These are phyloP conservation scores for Ensete glaucum DNA, from an alignment of 176 grass and related monocot genomes.

Conservation along the genomic window DNA sequence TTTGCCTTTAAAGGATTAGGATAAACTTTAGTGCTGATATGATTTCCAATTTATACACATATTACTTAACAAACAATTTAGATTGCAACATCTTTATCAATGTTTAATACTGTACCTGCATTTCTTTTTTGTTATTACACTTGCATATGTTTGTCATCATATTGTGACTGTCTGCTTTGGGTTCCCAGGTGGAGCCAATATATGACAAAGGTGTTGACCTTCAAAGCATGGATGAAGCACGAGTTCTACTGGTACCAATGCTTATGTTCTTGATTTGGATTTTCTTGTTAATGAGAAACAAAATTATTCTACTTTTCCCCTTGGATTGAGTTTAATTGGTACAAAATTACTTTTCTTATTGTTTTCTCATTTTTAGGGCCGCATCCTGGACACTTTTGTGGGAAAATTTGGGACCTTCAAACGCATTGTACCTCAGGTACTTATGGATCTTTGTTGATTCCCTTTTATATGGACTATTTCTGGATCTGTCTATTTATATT, in stretches of 20 bases:
- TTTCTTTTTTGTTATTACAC: no score
- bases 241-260: slow-evolving; percentile 72
- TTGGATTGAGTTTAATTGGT: not conserved
- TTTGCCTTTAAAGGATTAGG: slow-evolving; percentile 4
- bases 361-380: slow-evolving; percentile 34
- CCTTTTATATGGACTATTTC: not conserved
- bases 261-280: slow-evolving; percentile 3
- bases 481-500: not conserved
- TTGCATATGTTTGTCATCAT: not conserved
- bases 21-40: not conserved
- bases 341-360: not conserved
- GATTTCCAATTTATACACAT: no score
- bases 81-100: not conserved
- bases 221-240: slow-evolving; percentile 93
- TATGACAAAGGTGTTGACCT: slow-evolving; percentile 96
- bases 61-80: no score
- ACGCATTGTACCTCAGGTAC: slow-evolving; percentile 88
- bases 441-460: not conserved
- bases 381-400: slow-evolving; percentile 98
- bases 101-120: not conserved
- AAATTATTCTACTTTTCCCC: not conserved
- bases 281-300: slow-evolving; percentile 5
- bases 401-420: slow-evolving; percentile 92
- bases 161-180: not conserved
- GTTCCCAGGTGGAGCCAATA: slow-evolving; percentile 84